Percentiles rank a stretch among this genome's conserved stretches.
phyloP scores from a whole-genome alignment of 1,284 basidiomycete genomes.

The Tilletia indica region DNA sequence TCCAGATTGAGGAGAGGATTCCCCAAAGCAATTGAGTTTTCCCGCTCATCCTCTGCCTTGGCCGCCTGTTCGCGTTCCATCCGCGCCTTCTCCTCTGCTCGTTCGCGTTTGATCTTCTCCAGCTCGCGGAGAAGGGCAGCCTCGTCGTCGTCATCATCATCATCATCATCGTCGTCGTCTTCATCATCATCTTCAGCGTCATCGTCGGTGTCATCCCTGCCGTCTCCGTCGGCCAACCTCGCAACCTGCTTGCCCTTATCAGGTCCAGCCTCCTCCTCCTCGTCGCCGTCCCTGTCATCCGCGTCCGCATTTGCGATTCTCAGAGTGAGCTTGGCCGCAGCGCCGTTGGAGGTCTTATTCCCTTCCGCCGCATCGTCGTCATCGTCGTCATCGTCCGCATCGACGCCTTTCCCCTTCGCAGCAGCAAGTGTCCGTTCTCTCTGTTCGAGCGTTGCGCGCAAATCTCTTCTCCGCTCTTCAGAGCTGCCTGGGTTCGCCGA shows the following conservation, averaged over 20 bases:
- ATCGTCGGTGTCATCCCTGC: not conserved
- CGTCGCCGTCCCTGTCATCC: slow-evolving; percentile 26
- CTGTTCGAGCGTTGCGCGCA: slow-evolving; percentile 42
- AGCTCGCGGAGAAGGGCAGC: slow-evolving; percentile 44
- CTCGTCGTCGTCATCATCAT: slow-evolving; percentile 44
- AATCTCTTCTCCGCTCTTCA: slow-evolving; percentile 27
- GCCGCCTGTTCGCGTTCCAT: slow-evolving; percentile 20
- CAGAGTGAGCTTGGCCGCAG: not conserved
- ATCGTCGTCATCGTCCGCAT: slow-evolving; percentile 24
- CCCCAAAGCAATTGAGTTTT: slow-evolving; percentile 49
- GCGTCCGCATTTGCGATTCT: slow-evolving; percentile 14
- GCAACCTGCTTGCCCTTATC: not conserved
- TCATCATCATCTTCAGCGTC: slow-evolving; percentile 11
- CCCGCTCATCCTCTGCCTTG: slow-evolving; percentile 26
- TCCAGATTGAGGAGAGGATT: slow-evolving; percentile 53
- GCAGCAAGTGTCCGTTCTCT: slow-evolving; percentile 36
- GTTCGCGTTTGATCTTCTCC: slow-evolving; percentile 49
- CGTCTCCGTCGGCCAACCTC: not conserved
- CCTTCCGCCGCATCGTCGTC: slow-evolving; percentile 28
- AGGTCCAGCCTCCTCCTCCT: slow-evolving; percentile 22
- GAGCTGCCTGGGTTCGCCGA: too few relatives aligned
- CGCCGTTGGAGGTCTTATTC: not conserved
- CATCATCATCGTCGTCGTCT: slow-evolving; percentile 25
- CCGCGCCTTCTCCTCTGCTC: slow-evolving; percentile 37
- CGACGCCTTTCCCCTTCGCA: slow-evolving; percentile 22